Percentiles rank a stretch among this genome's conserved stretches.
Evolutionary conservation across 2,329 filamentous ascomycete species (phyloP).

Genomic region (Lasiodiplodia sp.): DNA sequence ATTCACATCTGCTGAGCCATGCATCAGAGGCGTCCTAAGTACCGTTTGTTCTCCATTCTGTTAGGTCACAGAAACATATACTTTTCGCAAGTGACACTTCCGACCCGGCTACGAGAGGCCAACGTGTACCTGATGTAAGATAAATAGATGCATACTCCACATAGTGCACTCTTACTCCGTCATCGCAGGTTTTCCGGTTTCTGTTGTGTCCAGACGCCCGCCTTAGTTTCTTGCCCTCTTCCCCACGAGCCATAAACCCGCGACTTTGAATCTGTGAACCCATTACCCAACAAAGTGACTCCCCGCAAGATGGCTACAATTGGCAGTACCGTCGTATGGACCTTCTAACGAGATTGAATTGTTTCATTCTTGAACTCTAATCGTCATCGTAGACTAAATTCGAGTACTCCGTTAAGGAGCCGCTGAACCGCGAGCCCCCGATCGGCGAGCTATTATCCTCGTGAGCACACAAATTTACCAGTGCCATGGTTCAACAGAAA

Average conservation of each 20-base stretch:
- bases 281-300: constrained; percentile 4
- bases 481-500: background rate
- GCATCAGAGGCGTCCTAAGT: constrained; percentile 12
- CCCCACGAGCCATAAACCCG: background rate
- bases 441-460: constrained; percentile 54
- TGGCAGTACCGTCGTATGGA: background rate
- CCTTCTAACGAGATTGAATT: background rate
- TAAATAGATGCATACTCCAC: constrained; percentile 7
- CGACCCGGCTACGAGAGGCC: background rate
- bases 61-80: background rate
- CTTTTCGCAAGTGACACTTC: constrained; percentile 3
- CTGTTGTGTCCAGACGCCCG: background rate
- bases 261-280: background rate
- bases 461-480: constrained; percentile 32
- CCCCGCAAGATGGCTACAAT: background rate
- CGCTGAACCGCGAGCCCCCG: constrained; percentile 58
- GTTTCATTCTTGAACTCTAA: background rate
- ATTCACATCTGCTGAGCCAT: constrained; percentile 9
- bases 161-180: background rate
- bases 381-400: background rate
- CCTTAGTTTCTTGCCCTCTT: background rate
- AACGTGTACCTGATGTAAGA: background rate
- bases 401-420: constrained; percentile 54
- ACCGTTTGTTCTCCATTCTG: background rate
- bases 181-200: background rate